Evolutionary conservation across 1,284 basidiomycete species (phyloP), one percentile per base, ranked within the genome.

Genomic region (Flammula alnicola): DNA sequence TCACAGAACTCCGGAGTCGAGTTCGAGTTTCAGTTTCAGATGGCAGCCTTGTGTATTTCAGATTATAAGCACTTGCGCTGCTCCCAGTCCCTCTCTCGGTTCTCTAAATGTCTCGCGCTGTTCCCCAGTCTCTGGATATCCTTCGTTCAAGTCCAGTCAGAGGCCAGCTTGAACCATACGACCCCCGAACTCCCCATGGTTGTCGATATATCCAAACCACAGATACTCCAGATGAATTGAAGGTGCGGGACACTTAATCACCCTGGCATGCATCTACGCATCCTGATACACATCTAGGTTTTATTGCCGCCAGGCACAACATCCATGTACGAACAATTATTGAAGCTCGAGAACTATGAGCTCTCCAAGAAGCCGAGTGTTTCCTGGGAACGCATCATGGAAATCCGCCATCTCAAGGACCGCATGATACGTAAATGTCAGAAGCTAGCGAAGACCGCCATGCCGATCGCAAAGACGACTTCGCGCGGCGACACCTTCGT

Each of bases 391-490:
- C 78, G 79, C 51, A 77, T 89, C 58, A 71, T 87, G 53, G 77
- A 86, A 61, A 85, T 89, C 42, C 84, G 86, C 14, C 85, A 81
- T 58, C 75, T 89, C 59, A 88, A 88, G 69, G 87, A 88, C 63
- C 78, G 86, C 44, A 87, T 89, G 84, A 80, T 88, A 54, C 83
- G 85, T 65, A 88, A 88, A 60, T 87, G 84, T 63, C 81, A 82
- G 56, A 78, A 81, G 52, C 69, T 88, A 39, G 65, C 79, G 57
- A 73, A 67, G 55, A 61, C 64, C 41, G 68, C 72, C 10, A 59
- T 68, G 33, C 64, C 69, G 5, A 41, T 56, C 16, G 54, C 63
- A 59, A 69, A 68, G 63, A 68, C 68, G 63, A 59, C 63, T 54
- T 66, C 55, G 45, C 69, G 48, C 51, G 71, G 64, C 3, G 69